Evolutionary conservation across 2,329 filamentous ascomycete genomes (phyloP).

Genomic region (Hymenotorrendiella dingleyae): DNA sequence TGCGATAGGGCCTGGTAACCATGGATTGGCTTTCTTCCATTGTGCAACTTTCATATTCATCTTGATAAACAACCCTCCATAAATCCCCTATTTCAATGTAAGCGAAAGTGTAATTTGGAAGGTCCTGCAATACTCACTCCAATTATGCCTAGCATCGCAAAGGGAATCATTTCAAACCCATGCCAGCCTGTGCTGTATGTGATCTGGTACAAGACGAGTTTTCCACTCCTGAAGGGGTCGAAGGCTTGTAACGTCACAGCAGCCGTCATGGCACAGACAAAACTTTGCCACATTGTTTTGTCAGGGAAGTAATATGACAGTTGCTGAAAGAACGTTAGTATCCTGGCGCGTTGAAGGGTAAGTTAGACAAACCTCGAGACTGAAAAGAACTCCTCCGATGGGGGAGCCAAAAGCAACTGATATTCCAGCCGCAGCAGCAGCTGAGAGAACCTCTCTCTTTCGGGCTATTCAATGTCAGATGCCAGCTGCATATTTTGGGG

Average conservation of each 20-base stretch:
- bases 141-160: constrained; percentile 76
- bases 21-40: constrained; percentile 64
- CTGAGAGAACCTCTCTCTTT: constrained; percentile 88
- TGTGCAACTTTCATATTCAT: constrained; percentile 81
- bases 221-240: constrained; percentile 91
- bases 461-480: constrained; percentile 54
- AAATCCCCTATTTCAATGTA: constrained; percentile 58
- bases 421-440: constrained; percentile 66
- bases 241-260: constrained; percentile 88
- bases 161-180: constrained; percentile 87
- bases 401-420: constrained; percentile 58
- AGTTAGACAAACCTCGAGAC: constrained; percentile 61
- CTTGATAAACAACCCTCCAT: constrained; percentile 91
- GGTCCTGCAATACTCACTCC: constrained; percentile 46
- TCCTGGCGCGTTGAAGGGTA: not conserved
- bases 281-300: constrained; percentile 99
- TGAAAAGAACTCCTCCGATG: constrained; percentile 91
- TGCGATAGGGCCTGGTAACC: constrained; percentile 65
- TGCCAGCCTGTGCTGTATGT: constrained; percentile 91
- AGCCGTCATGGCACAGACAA: constrained; percentile 98
- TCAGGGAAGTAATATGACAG: constrained; percentile 97
- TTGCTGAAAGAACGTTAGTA: constrained; percentile 48
- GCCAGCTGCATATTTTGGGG: constrained; percentile 11
- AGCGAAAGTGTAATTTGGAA: constrained; percentile 7
- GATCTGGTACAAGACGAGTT: constrained; percentile 93